Base-by-base conservation (phyloP, 176 grass and related monocot species). In the Zoysia pacifica region DNA sequence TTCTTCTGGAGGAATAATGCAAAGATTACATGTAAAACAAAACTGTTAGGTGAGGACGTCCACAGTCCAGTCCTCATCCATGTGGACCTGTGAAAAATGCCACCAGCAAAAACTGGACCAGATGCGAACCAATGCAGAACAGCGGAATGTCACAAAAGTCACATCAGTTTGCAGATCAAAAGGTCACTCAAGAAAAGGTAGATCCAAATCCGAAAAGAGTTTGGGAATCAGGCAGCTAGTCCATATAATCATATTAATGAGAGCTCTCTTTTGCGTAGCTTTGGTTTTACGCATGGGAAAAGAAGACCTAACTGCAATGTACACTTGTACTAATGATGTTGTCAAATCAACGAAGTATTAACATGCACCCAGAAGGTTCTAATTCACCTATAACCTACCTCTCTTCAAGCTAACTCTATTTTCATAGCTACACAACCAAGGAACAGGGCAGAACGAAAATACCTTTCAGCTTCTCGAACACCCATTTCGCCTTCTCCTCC, bases 401-500 rank as follows among this genome's bases (percentile, higher is more conserved):
- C 28, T 70, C 72, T 85, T 89, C 65, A 62, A 36, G 51, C 28
- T 74, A n/a, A 73, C 83, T 81, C 72, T 65, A 38, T 46, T 66
- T 48, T 51, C 67, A 60, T 4, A 67, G 50, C 62, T 75, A 76
- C 70, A 76, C 48, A 76, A 58, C 11, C 46, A 69, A 52, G 73
- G 19, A 55, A 65, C 45, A 71, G 56, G 71, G 35, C 14, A 38
- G 6, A 12, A 47, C 16, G 7, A 38, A 11, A 13, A 15, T 85
- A 94, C 96, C 96, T 93, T 99, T 99, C 46, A 99, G 87, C 87
- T 99, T 99, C 80, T 99, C 96, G 77, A 99, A 99, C 2, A 95
- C 84, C 96, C 96, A 95, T 79, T 99, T 99, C 9, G 96, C 96
- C 87, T 95, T 99, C 86, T 88, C 93, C 85, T 99, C 96, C 48